Evolutionary conservation across 768 basidiomycete genomes (phyloP).

Genomic region (Pulveroboletus sp.): DNA sequence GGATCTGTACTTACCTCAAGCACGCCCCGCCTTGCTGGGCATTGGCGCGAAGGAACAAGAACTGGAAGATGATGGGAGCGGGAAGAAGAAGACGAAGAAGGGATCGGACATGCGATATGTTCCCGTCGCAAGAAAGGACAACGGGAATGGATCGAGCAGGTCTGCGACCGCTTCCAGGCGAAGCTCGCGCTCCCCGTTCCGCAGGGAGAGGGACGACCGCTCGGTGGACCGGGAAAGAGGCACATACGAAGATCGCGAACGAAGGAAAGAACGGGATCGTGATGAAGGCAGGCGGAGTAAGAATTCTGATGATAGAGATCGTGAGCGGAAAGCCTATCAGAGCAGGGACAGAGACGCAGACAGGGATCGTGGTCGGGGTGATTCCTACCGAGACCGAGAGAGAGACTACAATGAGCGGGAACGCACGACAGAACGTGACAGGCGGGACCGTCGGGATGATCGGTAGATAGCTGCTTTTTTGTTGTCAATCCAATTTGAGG

Average conservation of each 20-base stretch:
- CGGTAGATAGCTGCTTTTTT: too few relatives aligned
- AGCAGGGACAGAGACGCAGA: conserved; percentile 22
- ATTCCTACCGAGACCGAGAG: conserved; percentile 29
- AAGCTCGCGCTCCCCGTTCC: conserved; percentile 47
- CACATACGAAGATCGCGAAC: conserved; percentile 14
- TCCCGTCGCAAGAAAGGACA: conserved; percentile 74
- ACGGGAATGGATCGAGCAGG: conserved; percentile 34
- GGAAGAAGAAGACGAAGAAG: conserved; percentile 42
- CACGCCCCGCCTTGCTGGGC: conserved; percentile 83
- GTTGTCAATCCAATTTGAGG: too few relatives aligned
- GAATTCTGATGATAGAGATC: conserved; percentile 8
- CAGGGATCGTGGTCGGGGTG: conserved; percentile 27
- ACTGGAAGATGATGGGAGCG: conserved; percentile 63
- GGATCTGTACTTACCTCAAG: conserved; percentile 77
- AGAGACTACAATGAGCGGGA: conserved; percentile 9
- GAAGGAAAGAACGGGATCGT: conserved; percentile 8
- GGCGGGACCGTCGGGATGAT: conserved; percentile 13
- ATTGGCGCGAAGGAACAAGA: conserved; percentile 91
- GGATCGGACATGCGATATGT: conserved; percentile 72
- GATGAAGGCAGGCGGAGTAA: conserved; percentile 10
- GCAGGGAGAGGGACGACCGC: conserved; percentile 13
- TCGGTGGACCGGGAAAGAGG: conserved; percentile 8
- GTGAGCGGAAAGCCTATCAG: conserved; percentile 16
- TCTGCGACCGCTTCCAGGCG: conserved; percentile 44
- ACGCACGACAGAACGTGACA: conserved; percentile 18